These are phyloP conservation scores for Toxicodendron radicans DNA, from an alignment of 345 rosid species.

Conservation along the genomic window DNA sequence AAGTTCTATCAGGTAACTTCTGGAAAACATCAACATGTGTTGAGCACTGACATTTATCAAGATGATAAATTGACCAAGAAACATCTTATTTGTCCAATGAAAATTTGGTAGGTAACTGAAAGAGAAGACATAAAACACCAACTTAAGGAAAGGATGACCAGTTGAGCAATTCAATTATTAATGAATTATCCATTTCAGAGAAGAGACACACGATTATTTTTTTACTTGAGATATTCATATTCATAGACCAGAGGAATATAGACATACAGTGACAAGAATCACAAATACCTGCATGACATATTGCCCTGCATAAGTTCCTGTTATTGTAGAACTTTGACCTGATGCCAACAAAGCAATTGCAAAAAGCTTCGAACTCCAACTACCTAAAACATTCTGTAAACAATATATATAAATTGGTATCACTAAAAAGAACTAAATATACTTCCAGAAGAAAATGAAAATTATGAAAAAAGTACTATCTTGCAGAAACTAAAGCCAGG, in stretches of 20 bases:
- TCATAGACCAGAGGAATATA: background rate
- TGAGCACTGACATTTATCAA: background rate
- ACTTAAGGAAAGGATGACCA: background rate
- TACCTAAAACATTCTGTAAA: conserved; percentile 87
- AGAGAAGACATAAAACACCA: background rate
- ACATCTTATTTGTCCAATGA: background rate
- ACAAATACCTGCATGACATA: conserved; percentile 85
- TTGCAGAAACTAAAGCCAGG: conserved; percentile 1
- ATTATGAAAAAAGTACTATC: conserved; percentile 4
- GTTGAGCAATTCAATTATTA: background rate
- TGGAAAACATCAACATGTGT: background rate
- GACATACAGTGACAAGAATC: background rate
- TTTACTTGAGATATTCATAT: background rate
- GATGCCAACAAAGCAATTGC: conserved; percentile 91
- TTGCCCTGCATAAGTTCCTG: conserved; percentile 98
- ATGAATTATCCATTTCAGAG: background rate
- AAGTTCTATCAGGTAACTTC: conserved; percentile 3
- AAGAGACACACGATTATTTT: background rate
- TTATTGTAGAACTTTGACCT: conserved; percentile 96
- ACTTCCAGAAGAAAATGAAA: background rate
- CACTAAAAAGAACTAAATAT: background rate
- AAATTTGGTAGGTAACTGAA: background rate
- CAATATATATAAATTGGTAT: conserved; percentile 7
- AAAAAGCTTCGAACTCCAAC: conserved; percentile 95
- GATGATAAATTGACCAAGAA: background rate